Percentiles rank a stretch among this genome's conserved stretches.
phyloP scores from a whole-genome alignment of 2,329 filamentous ascomycete species.

The Ophiognomonia clavigignenti-juglandacearum region DNA sequence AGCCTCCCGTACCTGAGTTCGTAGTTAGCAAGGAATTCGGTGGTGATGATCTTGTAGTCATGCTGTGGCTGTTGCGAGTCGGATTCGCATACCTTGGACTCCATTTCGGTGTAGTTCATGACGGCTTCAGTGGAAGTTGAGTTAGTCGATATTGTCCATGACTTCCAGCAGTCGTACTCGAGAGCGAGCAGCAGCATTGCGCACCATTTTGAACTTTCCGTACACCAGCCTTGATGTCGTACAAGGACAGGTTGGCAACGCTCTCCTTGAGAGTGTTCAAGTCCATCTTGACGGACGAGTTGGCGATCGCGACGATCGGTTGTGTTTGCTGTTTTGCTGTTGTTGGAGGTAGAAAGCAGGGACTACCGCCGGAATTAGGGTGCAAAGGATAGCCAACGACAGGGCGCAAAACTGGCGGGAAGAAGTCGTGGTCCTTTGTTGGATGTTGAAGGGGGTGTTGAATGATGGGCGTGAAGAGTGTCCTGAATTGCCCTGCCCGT shows the following conservation, averaged over 20 bases:
- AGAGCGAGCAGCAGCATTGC: no score
- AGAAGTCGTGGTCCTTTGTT: no score
- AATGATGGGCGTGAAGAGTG: no score
- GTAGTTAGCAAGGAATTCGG: constrained; percentile 16
- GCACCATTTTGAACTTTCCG: constrained; percentile 96
- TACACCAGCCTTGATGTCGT: constrained; percentile 92
- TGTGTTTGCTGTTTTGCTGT: background rate
- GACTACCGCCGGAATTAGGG: no score
- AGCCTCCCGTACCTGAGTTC: constrained; percentile 77
- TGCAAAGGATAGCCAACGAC: no score
- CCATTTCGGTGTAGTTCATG: constrained; percentile 98
- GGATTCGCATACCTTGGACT: constrained; percentile 52
- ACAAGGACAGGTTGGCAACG: constrained; percentile 87
- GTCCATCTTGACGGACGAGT: constrained; percentile 68
- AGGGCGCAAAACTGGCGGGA: no score
- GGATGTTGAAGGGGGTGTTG: no score
- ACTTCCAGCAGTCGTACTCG: no score
- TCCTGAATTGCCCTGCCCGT: no score
- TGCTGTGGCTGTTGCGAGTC: background rate
- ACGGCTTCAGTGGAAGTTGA: constrained; percentile 55
- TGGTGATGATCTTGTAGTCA: no score
- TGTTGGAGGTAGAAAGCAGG: no score
- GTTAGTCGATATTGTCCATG: constrained; percentile 8
- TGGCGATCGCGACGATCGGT: background rate
- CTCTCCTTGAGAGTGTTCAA: constrained; percentile 78